Evolutionary conservation across 176 grass and related monocot genomes (phyloP).

Genomic region (Musa troglodytarum): DNA sequence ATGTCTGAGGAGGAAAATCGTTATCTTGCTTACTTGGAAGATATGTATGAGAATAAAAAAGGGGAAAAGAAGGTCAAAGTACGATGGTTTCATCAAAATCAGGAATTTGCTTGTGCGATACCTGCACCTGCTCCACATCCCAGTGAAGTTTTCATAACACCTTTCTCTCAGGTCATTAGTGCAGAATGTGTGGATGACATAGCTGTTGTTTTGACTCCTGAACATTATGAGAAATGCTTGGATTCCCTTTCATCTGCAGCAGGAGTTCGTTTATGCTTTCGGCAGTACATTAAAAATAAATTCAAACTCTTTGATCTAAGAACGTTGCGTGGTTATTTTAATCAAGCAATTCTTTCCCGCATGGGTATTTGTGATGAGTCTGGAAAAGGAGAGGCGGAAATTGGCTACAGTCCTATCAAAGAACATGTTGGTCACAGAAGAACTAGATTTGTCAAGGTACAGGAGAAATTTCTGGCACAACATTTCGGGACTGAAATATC

Average conservation of each 20-base stretch:
- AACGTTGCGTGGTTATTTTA: conserved; percentile 83
- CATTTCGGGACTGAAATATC: conserved; percentile 55
- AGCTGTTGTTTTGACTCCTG: conserved; percentile 79
- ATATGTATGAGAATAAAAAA: conserved; percentile 99
- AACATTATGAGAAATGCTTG: conserved; percentile 66
- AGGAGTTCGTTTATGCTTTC: conserved; percentile 74
- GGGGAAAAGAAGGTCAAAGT: conserved; percentile 98
- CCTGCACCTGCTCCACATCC: conserved; percentile 90
- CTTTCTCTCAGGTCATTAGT: conserved; percentile 98
- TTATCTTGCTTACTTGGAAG: conserved; percentile 97
- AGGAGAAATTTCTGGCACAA: conserved; percentile 44
- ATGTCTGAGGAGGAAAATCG: conserved; percentile 85
- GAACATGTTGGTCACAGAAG: conserved; percentile 32
- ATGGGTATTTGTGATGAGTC: conserved; percentile 32
- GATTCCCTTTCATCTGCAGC: conserved; percentile 32
- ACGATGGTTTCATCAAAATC: conserved; percentile 96
- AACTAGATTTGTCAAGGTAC: conserved; percentile 40
- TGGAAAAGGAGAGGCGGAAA: conserved; percentile 39
- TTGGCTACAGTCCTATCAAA: conserved; percentile 3
- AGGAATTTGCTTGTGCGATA: conserved; percentile 86
- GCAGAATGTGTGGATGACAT: conserved; percentile 96
- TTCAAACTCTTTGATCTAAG: conserved; percentile 85
- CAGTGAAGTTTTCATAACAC: conserved; percentile 95
- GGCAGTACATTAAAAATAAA: conserved; percentile 92
- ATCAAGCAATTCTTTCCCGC: conserved; percentile 55